Base-by-base conservation (phyloP, 176 grass and related monocot species). In the Cocos nucifera region DNA sequence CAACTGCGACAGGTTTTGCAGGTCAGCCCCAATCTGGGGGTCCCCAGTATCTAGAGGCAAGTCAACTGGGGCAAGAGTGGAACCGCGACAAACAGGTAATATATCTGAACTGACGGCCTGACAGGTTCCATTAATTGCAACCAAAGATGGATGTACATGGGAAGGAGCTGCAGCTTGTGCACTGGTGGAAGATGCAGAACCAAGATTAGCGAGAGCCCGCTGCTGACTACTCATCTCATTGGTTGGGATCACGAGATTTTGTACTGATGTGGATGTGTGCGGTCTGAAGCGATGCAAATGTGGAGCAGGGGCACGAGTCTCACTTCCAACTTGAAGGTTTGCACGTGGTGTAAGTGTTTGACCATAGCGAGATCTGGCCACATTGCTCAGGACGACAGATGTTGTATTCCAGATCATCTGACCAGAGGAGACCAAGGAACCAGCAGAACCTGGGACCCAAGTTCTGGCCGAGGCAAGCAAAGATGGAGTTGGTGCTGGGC, bases 271-370 rank as follows among this genome's bases (percentile, higher is more conserved):
- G 4, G 70, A 49, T 52, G 64, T 20, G 14, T 48, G 66, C 35
- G 74, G 58, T 55, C 55, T 54, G 54, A 69, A 75, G 22, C 79
- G 69, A 64, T 81, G 77, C 23, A 89, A 81, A 82, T 89, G 86
- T 35, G 86, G 86, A 62, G 86, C 75, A 76, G 82, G 86, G 12
- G 86, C 74, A 51, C 86, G 86, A 53, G 70, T 32, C 61, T 83
- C 85, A 63, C 61, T 63, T 71, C 67, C 61, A 51, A 35, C 65
- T 69, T 69, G 78, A 78, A 61, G 62, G 71, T 25, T 81, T 62
- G 66, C 30, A 56, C 27, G 62, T 54, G 77, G 27, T 56, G 75
- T 17, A 73, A 79, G 54, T 15, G 29, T 61, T 19, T 59, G 57
- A 59, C 59, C 69, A 50, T 72, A 56, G 54, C 72, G 49, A 19